phyloP scores from a whole-genome alignment of 768 basidiomycete genomes.

The Dendrothele bispora region DNA sequence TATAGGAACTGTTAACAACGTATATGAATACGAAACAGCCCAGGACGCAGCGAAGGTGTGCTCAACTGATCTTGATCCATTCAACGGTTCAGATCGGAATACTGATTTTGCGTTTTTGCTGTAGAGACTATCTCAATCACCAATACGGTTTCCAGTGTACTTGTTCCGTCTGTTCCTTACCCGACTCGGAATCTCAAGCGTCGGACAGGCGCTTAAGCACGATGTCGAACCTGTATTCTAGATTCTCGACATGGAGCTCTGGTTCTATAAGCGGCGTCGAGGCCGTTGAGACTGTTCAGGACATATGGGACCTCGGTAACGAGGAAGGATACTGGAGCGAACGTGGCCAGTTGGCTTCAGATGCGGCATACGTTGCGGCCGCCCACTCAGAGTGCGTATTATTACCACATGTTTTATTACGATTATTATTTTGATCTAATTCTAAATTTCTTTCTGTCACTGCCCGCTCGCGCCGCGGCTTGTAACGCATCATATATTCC shows the following conservation, averaged over 20 bases:
- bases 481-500: neutral
- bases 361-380: conserved; percentile 59
- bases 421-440: too few relatives aligned
- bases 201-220: conserved; percentile 51
- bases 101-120: neutral
- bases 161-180: conserved; percentile 59
- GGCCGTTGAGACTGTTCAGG: conserved; percentile 45
- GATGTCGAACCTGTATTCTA: conserved; percentile 45
- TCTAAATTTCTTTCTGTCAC: too few relatives aligned
- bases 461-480: too few relatives aligned
- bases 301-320: conserved; percentile 59
- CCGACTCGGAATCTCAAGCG: conserved; percentile 41
- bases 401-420: neutral
- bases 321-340: conserved; percentile 69
- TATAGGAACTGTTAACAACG: conserved; percentile 60
- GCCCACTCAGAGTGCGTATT: conserved; percentile 62
- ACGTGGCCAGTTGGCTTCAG: conserved; percentile 60
- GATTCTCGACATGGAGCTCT: conserved; percentile 50
- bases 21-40: conserved; percentile 59
- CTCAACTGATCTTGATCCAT: neutral
- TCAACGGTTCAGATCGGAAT: neutral
- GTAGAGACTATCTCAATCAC: conserved; percentile 46
- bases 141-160: conserved; percentile 61
- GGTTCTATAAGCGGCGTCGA: conserved; percentile 44
- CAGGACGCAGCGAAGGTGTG: conserved; percentile 53